phyloP scores from a whole-genome alignment of 768 basidiomycete species.

The Suillus lakei region DNA sequence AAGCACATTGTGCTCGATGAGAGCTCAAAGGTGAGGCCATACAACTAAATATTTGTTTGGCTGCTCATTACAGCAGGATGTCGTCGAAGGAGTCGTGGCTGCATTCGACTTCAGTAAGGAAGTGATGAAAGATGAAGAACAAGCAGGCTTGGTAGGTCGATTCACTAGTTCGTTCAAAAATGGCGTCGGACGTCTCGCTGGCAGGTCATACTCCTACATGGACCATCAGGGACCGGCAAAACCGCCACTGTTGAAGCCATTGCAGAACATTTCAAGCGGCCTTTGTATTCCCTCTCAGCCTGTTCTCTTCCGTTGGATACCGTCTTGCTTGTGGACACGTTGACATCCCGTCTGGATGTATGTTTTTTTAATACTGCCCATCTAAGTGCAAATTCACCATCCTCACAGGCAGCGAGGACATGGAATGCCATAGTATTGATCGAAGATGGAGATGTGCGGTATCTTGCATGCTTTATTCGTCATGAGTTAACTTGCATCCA shows the following conservation, averaged over 20 bases:
- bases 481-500: neutral
- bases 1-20: slow-evolving; percentile 8
- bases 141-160: slow-evolving; percentile 1
- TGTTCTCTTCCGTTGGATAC: neutral
- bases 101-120: slow-evolving; percentile 2
- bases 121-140: neutral
- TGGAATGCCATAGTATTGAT: slow-evolving; percentile 5
- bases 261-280: neutral
- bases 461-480: neutral
- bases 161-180: neutral
- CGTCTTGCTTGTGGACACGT: neutral
- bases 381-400: neutral
- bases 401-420: neutral
- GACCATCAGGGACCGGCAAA: slow-evolving; percentile 98
- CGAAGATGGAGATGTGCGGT: slow-evolving; percentile 1
- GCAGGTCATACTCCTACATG: slow-evolving; percentile 88
- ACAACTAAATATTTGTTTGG: neutral
- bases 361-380: neutral
- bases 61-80: neutral
- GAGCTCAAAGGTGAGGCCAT: neutral
- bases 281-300: neutral
- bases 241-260: slow-evolving; percentile 44
- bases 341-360: slow-evolving; percentile 5
- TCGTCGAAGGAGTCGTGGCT: slow-evolving; percentile 3
- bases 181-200: neutral